Conservation (phyloP, 768 basidiomycete species). For the Pseudohyphozyma bogoriensis region DNA sequence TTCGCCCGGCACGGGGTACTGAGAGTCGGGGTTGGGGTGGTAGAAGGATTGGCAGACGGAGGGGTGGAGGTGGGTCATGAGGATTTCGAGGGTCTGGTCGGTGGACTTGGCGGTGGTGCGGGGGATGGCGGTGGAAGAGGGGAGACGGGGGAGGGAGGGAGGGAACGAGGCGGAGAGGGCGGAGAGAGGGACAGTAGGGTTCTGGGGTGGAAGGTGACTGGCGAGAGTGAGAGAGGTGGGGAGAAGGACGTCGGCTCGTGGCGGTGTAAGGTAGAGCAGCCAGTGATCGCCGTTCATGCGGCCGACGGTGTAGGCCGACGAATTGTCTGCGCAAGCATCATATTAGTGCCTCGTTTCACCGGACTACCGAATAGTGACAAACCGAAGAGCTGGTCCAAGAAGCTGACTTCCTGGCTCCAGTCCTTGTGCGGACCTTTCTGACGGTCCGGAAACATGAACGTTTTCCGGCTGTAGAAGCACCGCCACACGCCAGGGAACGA, state of each 20-base stretch:
- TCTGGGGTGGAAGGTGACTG: constrained; percentile 24
- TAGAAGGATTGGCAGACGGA: constrained; percentile 65
- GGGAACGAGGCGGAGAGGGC: constrained; percentile 26
- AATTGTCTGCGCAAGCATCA: constrained; percentile 39
- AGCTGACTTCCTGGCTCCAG: constrained; percentile 88
- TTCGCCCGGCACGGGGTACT: constrained; percentile 18
- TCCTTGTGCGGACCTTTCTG: constrained; percentile 85
- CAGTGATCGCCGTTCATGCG: constrained; percentile 98
- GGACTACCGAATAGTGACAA: constrained; percentile 34
- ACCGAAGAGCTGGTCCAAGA: constrained; percentile 77
- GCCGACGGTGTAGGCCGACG: constrained; percentile 90
- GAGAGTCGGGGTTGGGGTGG: constrained; percentile 44
- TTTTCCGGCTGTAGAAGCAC: constrained; percentile 96
- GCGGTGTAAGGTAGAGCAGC: constrained; percentile 82
- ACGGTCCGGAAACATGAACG: constrained; percentile 98
- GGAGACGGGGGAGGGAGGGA: constrained; percentile 15
- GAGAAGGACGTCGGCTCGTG: constrained; percentile 41
- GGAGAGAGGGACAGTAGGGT: constrained; percentile 26
- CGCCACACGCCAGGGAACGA: constrained; percentile 58
- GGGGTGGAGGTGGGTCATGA: constrained; percentile 83
- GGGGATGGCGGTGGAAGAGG: neutral
- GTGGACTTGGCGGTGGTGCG: no score
- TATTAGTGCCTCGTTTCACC: neutral
- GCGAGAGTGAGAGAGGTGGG: constrained; percentile 26
- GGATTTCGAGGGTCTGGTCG: constrained; percentile 96